A percentile compares a stretch with the other conserved stretches of the same genome.
These are phyloP conservation scores for Auxenochlorella protothecoides DNA, from an alignment of 139 green algal genomes.

Conservation along the genomic window DNA sequence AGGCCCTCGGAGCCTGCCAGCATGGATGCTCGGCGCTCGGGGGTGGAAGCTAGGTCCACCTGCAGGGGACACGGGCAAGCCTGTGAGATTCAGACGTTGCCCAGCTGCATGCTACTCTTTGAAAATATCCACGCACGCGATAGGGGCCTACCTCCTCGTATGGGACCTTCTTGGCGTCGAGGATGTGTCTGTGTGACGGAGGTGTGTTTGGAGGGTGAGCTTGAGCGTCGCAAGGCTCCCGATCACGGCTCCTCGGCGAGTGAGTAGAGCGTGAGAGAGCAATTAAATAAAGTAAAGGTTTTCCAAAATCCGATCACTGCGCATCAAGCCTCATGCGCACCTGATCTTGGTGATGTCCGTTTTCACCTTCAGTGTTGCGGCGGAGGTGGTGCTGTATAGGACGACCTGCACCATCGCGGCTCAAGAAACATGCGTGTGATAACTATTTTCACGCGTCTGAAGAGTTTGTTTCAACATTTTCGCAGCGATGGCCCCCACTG, in stretches of 20 bases:
- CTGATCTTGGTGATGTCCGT: conserved; percentile 35
- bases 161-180: conserved; percentile 38
- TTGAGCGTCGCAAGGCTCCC: too few relatives aligned
- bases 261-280: too few relatives aligned
- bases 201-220: neutral
- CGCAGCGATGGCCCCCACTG: too few relatives aligned
- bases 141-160: conserved; percentile 29
- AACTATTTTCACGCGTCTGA: neutral
- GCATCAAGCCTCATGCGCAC: neutral
- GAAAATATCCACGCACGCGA: neutral
- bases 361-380: conserved; percentile 31
- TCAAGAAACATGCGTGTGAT: neutral
- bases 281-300: neutral
- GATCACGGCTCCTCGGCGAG: too few relatives aligned
- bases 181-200: conserved; percentile 19
- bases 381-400: conserved; percentile 33
- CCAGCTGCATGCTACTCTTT: too few relatives aligned
- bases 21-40: conserved; percentile 29
- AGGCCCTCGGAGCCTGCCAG: conserved; percentile 21
- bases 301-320: neutral
- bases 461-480: too few relatives aligned
- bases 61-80: conserved; percentile 5
- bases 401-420: conserved; percentile 23
- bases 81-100: too few relatives aligned
- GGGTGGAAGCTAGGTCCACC: conserved; percentile 40